Evolutionary conservation across 805 yeast species (phyloP).

Genomic region (Dipodascopsis uninucleata): DNA sequence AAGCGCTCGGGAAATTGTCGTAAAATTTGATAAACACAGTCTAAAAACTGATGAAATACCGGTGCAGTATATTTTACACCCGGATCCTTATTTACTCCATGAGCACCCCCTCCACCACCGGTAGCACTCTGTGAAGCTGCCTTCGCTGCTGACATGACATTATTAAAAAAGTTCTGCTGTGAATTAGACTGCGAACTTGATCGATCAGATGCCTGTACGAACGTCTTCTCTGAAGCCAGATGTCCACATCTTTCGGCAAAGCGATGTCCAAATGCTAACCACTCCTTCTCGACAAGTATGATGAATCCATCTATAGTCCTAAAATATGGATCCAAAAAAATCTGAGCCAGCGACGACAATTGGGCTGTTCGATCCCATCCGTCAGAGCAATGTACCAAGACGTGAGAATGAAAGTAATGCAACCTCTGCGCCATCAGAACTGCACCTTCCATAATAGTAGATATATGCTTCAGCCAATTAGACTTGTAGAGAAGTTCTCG

Average conservation of each 20-base stretch:
- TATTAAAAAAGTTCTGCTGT: slow-evolving; percentile 46
- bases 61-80: slow-evolving; percentile 68
- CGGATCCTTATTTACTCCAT: slow-evolving; percentile 16
- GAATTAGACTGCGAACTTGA: slow-evolving; percentile 35
- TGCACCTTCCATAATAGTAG: slow-evolving; percentile 66
- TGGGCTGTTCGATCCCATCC: slow-evolving; percentile 99
- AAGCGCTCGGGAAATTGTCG: slow-evolving; percentile 68
- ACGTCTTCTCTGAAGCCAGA: slow-evolving; percentile 48
- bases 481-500: slow-evolving; percentile 58
- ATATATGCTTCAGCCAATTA: slow-evolving; percentile 74
- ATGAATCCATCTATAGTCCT: slow-evolving; percentile 87
- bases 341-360: slow-evolving; percentile 73
- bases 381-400: slow-evolving; percentile 90
- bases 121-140: slow-evolving; percentile 19
- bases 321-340: slow-evolving; percentile 86
- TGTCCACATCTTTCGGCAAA: slow-evolving; percentile 82
- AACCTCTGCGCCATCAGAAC: slow-evolving; percentile 78
- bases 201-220: slow-evolving; percentile 26
- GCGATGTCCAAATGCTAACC: slow-evolving; percentile 92
- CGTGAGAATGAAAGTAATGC: slow-evolving; percentile 75
- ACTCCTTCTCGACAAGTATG: slow-evolving; percentile 83
- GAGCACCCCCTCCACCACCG: slow-evolving; percentile 9
- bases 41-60: slow-evolving; percentile 89
- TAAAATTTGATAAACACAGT: slow-evolving; percentile 76
- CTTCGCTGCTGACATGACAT: slow-evolving; percentile 45